Conservation (phyloP, 2,329 filamentous ascomycete species). For the Colletotrichum gloeosporioides region DNA sequence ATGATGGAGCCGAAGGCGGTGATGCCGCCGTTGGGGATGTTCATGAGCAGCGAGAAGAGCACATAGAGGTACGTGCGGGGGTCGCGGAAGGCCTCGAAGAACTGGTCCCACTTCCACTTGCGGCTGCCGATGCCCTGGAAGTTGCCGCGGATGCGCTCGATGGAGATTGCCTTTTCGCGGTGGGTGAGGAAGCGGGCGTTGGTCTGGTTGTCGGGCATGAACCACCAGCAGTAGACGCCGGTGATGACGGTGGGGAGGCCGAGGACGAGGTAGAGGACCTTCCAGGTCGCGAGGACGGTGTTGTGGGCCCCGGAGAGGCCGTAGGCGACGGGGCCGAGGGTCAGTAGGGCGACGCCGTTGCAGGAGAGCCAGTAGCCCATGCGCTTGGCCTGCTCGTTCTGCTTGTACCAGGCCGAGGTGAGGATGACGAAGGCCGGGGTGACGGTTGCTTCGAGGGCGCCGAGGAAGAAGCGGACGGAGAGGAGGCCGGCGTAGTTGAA, state of each 20-base stretch:
- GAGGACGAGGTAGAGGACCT: slow-evolving; percentile 31
- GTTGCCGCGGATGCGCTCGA: slow-evolving; percentile 54
- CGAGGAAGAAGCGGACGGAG: slow-evolving; percentile 27
- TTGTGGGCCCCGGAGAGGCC: slow-evolving; percentile 22
- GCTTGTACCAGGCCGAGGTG: slow-evolving; percentile 30
- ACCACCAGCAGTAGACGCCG: slow-evolving; percentile 24
- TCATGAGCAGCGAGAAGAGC: slow-evolving; percentile 43
- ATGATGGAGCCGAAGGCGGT: slow-evolving; percentile 23
- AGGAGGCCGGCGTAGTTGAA: slow-evolving; percentile 26
- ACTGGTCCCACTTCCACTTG: slow-evolving; percentile 49
- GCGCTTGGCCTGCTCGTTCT: slow-evolving; percentile 36
- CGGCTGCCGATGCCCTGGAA: slow-evolving; percentile 55
- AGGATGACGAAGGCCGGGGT: slow-evolving; percentile 29
- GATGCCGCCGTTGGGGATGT: slow-evolving; percentile 27
- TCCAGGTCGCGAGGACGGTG: slow-evolving; percentile 23
- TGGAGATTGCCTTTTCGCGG: slow-evolving; percentile 56
- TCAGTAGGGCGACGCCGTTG: slow-evolving; percentile 25
- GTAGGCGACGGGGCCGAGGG: slow-evolving; percentile 25
- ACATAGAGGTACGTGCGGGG: slow-evolving; percentile 61
- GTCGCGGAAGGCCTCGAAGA: slow-evolving; percentile 50
- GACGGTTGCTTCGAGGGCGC: slow-evolving; percentile 29
- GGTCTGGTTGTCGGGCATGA: slow-evolving; percentile 60
- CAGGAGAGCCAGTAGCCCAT: slow-evolving; percentile 28
- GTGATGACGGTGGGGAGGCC: slow-evolving; percentile 30
- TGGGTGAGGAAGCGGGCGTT: slow-evolving; percentile 63